phyloP scores from a whole-genome alignment of 805 yeast genomes.

The Saturnispora besseyi region DNA sequence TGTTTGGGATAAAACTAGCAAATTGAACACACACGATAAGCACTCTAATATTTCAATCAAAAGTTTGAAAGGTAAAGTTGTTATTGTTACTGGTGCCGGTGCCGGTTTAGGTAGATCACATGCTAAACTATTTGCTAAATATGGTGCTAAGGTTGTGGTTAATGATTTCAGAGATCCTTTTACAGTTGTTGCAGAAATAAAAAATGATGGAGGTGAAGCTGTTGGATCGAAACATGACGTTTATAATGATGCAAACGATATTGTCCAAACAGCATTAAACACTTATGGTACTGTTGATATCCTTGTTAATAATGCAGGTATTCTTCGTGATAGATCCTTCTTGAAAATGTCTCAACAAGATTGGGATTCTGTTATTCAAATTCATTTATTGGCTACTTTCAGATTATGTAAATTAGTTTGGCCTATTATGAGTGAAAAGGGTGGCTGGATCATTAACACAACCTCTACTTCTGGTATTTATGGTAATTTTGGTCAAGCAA shows the following conservation, averaged over 20 bases:
- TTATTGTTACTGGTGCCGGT: conserved; percentile 90
- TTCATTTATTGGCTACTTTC: conserved; percentile 77
- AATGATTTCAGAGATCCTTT: conserved; percentile 79
- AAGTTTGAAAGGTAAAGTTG: conserved; percentile 74
- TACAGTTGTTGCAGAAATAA: conserved; percentile 66
- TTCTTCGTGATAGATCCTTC: conserved; percentile 82
- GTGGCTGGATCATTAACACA: conserved; percentile 79
- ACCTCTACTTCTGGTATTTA: conserved; percentile 95
- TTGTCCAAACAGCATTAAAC: conserved; percentile 68
- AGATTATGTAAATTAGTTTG: conserved; percentile 81
- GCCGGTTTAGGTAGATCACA: conserved; percentile 90
- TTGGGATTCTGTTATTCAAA: conserved; percentile 73
- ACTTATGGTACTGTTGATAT: conserved; percentile 79
- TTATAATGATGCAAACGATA: conserved; percentile 60
- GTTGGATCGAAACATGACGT: conserved; percentile 80
- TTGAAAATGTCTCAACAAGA: conserved; percentile 74
- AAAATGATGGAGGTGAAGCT: conserved; percentile 58
- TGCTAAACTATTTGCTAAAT: conserved; percentile 74
- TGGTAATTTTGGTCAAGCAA: conserved; percentile 96
- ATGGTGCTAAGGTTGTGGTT: conserved; percentile 92
- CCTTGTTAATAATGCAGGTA: conserved; percentile 90
- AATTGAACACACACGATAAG: conserved; percentile 49
- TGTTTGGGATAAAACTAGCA: conserved; percentile 43
- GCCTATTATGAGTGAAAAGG: conserved; percentile 73
- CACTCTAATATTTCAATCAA: conserved; percentile 37